Conservation (phyloP, 306 rosid genomes). For the Vigna radiata region DNA sequence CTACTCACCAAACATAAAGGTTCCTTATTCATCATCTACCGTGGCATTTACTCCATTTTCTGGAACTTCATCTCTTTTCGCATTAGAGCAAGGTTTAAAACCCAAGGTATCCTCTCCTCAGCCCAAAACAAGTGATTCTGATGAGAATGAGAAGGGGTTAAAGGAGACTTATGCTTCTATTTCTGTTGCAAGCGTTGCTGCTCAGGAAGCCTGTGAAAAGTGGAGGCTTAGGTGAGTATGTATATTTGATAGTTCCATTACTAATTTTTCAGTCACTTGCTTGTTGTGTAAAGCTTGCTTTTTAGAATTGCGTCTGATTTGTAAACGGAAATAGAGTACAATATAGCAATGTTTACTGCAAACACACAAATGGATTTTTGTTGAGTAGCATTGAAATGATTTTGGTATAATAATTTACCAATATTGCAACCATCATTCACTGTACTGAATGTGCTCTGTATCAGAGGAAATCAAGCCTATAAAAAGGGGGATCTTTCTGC, state of each 20-base stretch:
- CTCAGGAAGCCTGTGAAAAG: conserved; percentile 91
- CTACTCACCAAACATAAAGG: conserved; percentile 56
- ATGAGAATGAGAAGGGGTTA: conserved; percentile 49
- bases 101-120: conserved; percentile 55
- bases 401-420: conserved; percentile 33
- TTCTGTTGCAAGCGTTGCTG: conserved; percentile 57
- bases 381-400: conserved; percentile 22
- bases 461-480: conserved; percentile 97
- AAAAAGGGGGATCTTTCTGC: conserved; percentile 75
- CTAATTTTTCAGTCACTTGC: conserved; percentile 23
- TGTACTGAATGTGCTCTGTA: conserved; percentile 44
- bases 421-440: conserved; percentile 32
- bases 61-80: conserved; percentile 59
- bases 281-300: conserved; percentile 23
- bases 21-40: conserved; percentile 70
- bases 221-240: conserved; percentile 86
- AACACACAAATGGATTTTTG: conserved; percentile 21
- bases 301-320: conserved; percentile 30
- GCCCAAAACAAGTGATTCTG: conserved; percentile 52
- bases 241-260: conserved; percentile 37
- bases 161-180: conserved; percentile 59
- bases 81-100: conserved; percentile 56
- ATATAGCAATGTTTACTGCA: conserved; percentile 2
- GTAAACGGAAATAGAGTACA: conserved; percentile 34
- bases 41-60: conserved; percentile 56